Percentiles rank a stretch among this genome's conserved stretches.
phyloP scores from a whole-genome alignment of 2,329 filamentous ascomycete species.

The Fusarium citri region DNA sequence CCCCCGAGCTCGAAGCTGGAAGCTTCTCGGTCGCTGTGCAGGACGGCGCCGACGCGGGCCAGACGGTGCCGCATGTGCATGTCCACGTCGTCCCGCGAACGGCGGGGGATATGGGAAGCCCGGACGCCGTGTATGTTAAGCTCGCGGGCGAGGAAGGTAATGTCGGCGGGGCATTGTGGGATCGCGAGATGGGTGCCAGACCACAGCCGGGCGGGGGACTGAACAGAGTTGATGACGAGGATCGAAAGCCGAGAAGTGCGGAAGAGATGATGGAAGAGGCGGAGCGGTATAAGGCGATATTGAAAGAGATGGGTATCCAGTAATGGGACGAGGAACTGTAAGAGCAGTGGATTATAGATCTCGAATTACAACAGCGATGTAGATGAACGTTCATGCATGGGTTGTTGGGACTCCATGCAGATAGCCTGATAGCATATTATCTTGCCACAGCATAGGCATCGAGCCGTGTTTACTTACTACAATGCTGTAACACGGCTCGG shows the following conservation, averaged over 20 bases:
- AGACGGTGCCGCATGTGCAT: conserved; percentile 94
- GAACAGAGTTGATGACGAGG: conserved; percentile 76
- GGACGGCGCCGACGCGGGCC: conserved; percentile 88
- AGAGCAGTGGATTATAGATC: not conserved
- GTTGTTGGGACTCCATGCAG: not conserved
- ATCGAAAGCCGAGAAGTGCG: conserved; percentile 72
- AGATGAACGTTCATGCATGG: not conserved
- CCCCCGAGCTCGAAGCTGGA: conserved; percentile 67
- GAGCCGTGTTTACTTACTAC: not conserved
- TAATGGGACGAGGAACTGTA: conserved; percentile 13
- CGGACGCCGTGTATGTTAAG: conserved; percentile 82
- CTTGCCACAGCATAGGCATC: not conserved
- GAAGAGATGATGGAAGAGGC: conserved; percentile 87
- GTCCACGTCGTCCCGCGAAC: conserved; percentile 87
- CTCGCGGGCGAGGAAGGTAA: conserved; percentile 89
- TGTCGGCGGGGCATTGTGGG: conserved; percentile 76
- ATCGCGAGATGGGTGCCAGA: conserved; percentile 54
- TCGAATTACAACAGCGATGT: not conserved
- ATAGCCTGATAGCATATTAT: not conserved
- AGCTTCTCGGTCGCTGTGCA: conserved; percentile 96
- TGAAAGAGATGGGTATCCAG: conserved; percentile 57
- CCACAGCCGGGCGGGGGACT: conserved; percentile 69
- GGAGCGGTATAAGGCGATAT: conserved; percentile 67
- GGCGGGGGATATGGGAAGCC: conserved; percentile 62
- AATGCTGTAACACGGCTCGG: no score